These are phyloP conservation scores for Coccomyxa subellipsoidea DNA, from an alignment of 163 green algal species.

Conservation along the genomic window DNA sequence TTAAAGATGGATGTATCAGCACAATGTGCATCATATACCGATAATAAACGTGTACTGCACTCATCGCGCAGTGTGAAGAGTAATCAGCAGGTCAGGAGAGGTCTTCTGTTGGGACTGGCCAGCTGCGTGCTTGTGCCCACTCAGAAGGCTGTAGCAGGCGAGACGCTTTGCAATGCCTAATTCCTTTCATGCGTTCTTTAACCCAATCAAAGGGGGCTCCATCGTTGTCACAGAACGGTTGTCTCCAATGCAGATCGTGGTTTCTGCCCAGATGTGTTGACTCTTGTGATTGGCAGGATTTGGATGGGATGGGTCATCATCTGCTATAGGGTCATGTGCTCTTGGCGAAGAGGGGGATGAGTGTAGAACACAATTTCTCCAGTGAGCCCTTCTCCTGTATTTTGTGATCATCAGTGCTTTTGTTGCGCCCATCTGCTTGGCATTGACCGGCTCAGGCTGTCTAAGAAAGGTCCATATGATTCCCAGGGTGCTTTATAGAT, in stretches of 20 bases:
- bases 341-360: slow-evolving; percentile 28
- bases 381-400: slow-evolving; percentile 8
- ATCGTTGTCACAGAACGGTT: neutral
- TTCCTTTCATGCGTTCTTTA: neutral
- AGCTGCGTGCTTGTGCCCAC: neutral
- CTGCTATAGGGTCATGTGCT: slow-evolving; percentile 23
- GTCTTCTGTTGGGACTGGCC: neutral
- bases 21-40: no score
- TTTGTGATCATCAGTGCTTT: neutral
- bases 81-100: neutral
- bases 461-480: neutral
- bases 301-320: slow-evolving; percentile 29
- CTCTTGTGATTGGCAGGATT: slow-evolving; percentile 16
- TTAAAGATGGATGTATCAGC: no score
- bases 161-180: neutral
- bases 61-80: neutral
- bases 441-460: neutral
- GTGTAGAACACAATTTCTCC: slow-evolving; percentile 14
- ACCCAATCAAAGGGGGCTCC: neutral
- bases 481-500: neutral
- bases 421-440: neutral
- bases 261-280: no score
- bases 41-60: no score
- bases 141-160: neutral
- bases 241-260: no score